Percentiles rank a stretch among this genome's conserved stretches.
phyloP scores from a whole-genome alignment of 768 basidiomycete genomes.

The Boletus sensibilis region DNA sequence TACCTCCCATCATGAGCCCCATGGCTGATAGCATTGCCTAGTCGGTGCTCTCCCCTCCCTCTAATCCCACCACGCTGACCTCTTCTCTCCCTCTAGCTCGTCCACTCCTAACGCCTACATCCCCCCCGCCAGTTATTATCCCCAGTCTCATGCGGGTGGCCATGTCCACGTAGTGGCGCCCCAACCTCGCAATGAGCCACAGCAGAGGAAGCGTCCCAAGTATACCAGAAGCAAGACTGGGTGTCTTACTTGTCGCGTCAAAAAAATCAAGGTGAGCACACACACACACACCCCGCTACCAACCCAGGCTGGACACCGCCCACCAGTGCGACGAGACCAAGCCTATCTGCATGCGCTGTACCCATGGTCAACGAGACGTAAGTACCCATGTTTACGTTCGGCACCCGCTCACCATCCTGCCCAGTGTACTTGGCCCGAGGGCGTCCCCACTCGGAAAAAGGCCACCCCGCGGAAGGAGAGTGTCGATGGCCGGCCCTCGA shows the following conservation, averaged over 20 bases:
- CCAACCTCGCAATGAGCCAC: conserved; percentile 47
- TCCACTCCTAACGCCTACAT: conserved; percentile 42
- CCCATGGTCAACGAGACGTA: conserved; percentile 82
- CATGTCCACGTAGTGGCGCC: conserved; percentile 50
- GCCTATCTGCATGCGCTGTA: conserved; percentile 83
- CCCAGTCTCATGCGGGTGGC: conserved; percentile 29
- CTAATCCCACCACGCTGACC: conserved; percentile 17
- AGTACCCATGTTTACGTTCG: conserved; percentile 19
- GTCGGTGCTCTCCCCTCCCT: conserved; percentile 38
- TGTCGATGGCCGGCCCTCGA: conserved; percentile 63
- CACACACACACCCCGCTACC: conserved; percentile 8
- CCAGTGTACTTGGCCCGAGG: conserved; percentile 85
- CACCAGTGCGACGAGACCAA: conserved; percentile 86
- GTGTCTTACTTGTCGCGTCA: conserved; percentile 88
- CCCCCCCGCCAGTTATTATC: conserved; percentile 41
- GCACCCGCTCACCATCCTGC: conserved; percentile 10
- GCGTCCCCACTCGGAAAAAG: conserved; percentile 70
- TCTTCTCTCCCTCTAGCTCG: conserved; percentile 28
- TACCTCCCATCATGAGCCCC: conserved; percentile 40
- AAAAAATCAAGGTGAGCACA: conserved; percentile 84
- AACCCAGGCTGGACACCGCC: not conserved
- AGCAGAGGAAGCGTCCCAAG: conserved; percentile 82
- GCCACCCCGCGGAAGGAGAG: conserved; percentile 55
- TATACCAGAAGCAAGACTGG: conserved; percentile 94
- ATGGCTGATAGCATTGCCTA: conserved; percentile 57